Evolutionary conservation across 495 filamentous ascomycete species (phyloP), one percentile per base, ranked within the genome.

Genomic region (Talaromyces nanjingensis): DNA sequence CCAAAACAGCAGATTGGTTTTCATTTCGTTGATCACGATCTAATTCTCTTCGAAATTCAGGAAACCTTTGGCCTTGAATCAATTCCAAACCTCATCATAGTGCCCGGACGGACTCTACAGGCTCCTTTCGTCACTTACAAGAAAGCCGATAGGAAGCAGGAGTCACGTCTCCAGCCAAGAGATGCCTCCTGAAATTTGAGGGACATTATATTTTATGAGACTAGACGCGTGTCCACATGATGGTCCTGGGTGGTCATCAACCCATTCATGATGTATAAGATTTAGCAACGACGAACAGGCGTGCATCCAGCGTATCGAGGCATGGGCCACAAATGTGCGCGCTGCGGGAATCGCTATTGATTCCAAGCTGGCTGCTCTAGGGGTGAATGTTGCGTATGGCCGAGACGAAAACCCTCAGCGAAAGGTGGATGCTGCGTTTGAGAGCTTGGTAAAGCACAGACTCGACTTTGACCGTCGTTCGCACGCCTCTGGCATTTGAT

Each of bases 121-220:
- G 64, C 83, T 0, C 90, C 90, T 0, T 61, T 34, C 0, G 65
- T 93, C 31, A 49, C 64, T 1, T 92, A 91, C 67, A 69, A 70
- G 16, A 71, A 76, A 29, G 62, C 12, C 16, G 37, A 39, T 39
- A 39, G 45, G 24, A 71, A 68, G 31, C 34, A 5, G 24, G 68
- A 27, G 59, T 63, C 37, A 7, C 42, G 22, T 24, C 73, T 56
- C 68, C 47, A 62, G 56, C 81, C 9, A 37, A 57, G 65, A 63
- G n/a, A 61, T 71, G 86, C 83, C 2, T 75, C 72, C 22, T 88
- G 86, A 86, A 87, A 88, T 65, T 83, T 88, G 77, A 69, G 58
- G 6, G 65, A 72, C 0, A 75, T 79, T 49, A 70, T 72, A 34
- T 84, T 86, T 62, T 25, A 27, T 20, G 72, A 73, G 6, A 76